Base-by-base conservation (phyloP, 345 rosid genomes). In the Lagerstroemia speciosa region DNA sequence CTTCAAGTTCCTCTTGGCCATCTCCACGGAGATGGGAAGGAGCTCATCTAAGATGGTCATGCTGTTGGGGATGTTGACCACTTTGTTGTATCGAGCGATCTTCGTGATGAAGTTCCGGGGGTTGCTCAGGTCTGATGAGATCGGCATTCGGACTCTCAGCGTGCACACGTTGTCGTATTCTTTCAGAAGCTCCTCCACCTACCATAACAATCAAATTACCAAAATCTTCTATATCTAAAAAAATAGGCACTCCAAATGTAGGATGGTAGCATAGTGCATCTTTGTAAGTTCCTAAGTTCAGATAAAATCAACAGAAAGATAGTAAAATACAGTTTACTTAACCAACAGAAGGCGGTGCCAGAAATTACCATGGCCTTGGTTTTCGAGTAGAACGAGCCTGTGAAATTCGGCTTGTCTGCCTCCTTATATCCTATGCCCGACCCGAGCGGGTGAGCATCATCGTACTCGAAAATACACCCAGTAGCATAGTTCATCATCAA, bases 1-100 rank as follows among this genome's bases (percentile, higher is more conserved):
- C 68, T 63, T 77, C 69, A 76, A 69, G 77, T 82, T 79, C 72
- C 81, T 67, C 66, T 79, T 79, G 1, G 83, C 85, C 83, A 82
- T 82, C 81, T 82, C 85, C 17, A 81, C 74, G 8, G 85, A 76
- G 37, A 81, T 76, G 24, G 82, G 80, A 60, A 78, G 74, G 64
- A 81, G 82, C 58, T 81, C 85, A n/a, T 81, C 85, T 74, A 81
- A 45, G 71, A 81, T 58, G 24, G 85, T 78, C 80, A 81, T 78
- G 80, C 76, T 73, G 48, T 73, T 73, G 10, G 76, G 76, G 67
- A 73, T 73, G 62, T 73, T 34, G 24, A 73, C 80, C 33, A 78
- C 82, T 67, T 81, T 81, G 76, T 70, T 76, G 62, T 81, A 81
- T 11, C 76, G 74, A 41, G 85, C 74, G 33, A 81, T 81, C 74